Evolutionary conservation across 2,329 filamentous ascomycete genomes (phyloP).

Genomic region (Aspergillus amoenus): DNA sequence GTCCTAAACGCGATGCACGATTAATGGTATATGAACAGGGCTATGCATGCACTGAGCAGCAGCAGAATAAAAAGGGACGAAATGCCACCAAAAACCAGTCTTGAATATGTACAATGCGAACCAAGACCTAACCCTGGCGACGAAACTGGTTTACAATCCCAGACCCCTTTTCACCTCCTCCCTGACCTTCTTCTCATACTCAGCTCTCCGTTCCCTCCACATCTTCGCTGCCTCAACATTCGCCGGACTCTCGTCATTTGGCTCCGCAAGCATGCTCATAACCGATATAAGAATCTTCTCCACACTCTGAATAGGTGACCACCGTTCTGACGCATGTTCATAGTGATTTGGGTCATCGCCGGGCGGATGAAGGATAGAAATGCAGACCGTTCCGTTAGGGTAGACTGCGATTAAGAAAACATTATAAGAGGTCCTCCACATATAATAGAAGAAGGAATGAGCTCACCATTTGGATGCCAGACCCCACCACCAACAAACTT

Average conservation of each 20-base stretch:
- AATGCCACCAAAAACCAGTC: neutral
- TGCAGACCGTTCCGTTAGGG: conserved; percentile 87
- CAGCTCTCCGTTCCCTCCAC: conserved; percentile 80
- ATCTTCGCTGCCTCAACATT: conserved; percentile 96
- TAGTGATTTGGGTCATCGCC: conserved; percentile 98
- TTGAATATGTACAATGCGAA: neutral
- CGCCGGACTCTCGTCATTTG: conserved; percentile 93
- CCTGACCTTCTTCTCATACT: conserved; percentile 85
- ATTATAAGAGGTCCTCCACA: neutral
- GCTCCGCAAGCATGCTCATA: conserved; percentile 97
- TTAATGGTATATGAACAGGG: neutral
- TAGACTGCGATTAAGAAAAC: conserved; percentile 63
- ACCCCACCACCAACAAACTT: conserved; percentile 83
- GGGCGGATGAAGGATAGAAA: conserved; percentile 94
- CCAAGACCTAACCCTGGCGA: neutral
- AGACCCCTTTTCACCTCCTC: conserved; percentile 77
- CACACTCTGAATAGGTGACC: conserved; percentile 94
- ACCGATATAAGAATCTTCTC: conserved; percentile 97
- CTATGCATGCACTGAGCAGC: conserved; percentile 8
- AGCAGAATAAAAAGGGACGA: neutral
- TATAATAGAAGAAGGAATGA: neutral
- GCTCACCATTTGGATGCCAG: conserved; percentile 91
- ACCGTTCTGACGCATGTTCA: conserved; percentile 91
- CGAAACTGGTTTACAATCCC: conserved; percentile 58
- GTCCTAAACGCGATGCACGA: neutral